Evolutionary conservation across 2,329 filamentous ascomycete species (phyloP).

Genomic region (Colletotrichum tamarilloi): DNA sequence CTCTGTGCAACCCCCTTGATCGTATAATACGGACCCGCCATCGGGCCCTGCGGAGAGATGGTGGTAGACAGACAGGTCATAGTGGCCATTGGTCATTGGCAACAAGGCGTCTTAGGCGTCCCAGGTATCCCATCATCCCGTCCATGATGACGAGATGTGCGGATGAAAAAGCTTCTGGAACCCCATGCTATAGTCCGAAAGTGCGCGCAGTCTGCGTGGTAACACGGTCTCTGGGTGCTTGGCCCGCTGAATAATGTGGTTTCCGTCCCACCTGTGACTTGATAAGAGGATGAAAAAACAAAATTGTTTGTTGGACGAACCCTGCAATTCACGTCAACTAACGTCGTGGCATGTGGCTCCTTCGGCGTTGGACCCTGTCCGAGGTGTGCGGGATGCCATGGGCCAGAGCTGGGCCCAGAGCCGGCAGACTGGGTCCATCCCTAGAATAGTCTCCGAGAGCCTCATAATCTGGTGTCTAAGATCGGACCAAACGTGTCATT

Average conservation of each 20-base stretch:
- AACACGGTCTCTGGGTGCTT: neutral
- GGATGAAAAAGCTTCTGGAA: conserved; percentile 7
- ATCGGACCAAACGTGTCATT: neutral
- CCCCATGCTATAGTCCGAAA: neutral
- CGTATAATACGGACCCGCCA: neutral
- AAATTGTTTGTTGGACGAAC: neutral
- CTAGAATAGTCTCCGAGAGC: neutral
- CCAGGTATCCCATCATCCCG: conserved; percentile 3
- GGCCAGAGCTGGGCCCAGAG: neutral
- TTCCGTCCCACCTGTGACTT: neutral
- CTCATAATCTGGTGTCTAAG: neutral
- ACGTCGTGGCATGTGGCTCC: neutral
- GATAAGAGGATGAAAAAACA: neutral
- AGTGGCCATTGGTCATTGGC: neutral
- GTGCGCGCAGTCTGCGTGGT: neutral
- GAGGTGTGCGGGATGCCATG: conserved; percentile 11
- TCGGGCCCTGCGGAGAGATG: conserved; percentile 1
- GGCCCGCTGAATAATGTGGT: neutral
- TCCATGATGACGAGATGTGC: conserved; percentile 4
- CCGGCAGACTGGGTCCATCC: conserved; percentile 3
- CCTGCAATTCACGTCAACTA: neutral
- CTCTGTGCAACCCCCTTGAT: conserved; percentile 7
- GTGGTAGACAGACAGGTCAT: neutral
- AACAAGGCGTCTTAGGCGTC: neutral
- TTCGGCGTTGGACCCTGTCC: conserved; percentile 20